These are phyloP conservation scores for Arachnomyces sp. DNA, from an alignment of 2,329 filamentous ascomycete genomes.

Conservation along the genomic window DNA sequence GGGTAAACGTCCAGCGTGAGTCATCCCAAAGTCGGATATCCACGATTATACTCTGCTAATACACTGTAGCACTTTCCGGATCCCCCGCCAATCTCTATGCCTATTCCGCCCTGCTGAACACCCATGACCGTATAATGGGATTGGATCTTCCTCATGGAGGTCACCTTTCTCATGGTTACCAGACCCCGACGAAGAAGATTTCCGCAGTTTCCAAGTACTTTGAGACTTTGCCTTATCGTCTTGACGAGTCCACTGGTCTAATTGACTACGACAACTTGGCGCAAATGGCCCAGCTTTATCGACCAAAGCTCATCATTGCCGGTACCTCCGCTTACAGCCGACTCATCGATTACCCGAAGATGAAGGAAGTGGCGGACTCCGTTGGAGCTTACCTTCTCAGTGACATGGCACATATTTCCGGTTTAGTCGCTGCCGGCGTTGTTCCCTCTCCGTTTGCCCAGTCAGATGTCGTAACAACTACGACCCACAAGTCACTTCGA, in stretches of 20 bases:
- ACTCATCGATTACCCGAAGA: conserved; percentile 90
- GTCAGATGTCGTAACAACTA: conserved; percentile 95
- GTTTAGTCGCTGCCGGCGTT: conserved; percentile 84
- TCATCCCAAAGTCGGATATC: conserved; percentile 9
- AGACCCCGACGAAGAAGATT: conserved; percentile 93
- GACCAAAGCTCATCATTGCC: conserved; percentile 91
- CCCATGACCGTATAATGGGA: conserved; percentile 94
- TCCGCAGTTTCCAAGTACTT: conserved; percentile 98
- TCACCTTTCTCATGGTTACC: conserved; percentile 94
- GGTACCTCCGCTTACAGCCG: conserved; percentile 98
- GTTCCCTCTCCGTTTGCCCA: conserved; percentile 88
- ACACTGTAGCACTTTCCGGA: conserved; percentile 63
- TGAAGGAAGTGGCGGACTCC: conserved; percentile 91
- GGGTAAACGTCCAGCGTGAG: conserved; percentile 87
- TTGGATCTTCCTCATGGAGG: conserved; percentile 90
- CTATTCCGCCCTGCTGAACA: conserved; percentile 92
- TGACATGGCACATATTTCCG: conserved; percentile 98
- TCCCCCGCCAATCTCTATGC: conserved; percentile 71
- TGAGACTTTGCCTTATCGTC: conserved; percentile 94
- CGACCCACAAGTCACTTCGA: conserved; percentile 97
- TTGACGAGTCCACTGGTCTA: conserved; percentile 68
- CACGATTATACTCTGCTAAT: conserved; percentile 10
- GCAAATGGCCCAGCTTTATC: conserved; percentile 83
- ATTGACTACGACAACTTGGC: conserved; percentile 95
- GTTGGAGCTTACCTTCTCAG: conserved; percentile 92